phyloP scores from a whole-genome alignment of 192 early-diverging fungal genomes.

The Coemansia sp. region DNA sequence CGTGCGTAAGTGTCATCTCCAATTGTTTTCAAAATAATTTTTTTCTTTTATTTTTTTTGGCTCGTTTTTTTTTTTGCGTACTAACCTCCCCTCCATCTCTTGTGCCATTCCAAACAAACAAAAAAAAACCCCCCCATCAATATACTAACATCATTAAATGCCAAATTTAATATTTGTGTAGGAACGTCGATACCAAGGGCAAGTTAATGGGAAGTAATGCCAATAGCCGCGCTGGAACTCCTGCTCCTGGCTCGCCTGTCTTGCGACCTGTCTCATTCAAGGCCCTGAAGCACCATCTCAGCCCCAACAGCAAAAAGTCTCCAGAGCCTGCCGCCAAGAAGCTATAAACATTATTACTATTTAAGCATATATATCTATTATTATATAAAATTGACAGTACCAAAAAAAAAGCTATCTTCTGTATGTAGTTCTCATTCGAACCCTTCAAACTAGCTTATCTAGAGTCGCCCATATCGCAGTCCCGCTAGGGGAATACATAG shows the following conservation, averaged over 20 bases:
- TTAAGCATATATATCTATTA: neutral
- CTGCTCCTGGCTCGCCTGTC: constrained; percentile 24
- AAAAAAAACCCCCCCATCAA: neutral
- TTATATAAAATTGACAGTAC: neutral
- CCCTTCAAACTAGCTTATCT: too few relatives aligned
- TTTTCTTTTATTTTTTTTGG: constrained; percentile 2
- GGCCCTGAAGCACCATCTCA: constrained; percentile 29
- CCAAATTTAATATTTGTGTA: constrained; percentile 9
- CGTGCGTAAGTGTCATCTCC: constrained; percentile 49
- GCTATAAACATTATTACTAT: neutral
- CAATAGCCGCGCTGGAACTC: constrained; percentile 26
- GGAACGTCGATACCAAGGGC: constrained; percentile 17
- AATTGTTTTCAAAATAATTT: neutral
- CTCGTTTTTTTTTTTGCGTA: neutral
- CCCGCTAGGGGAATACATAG: neutral
- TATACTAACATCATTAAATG: neutral
- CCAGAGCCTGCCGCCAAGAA: constrained; percentile 22
- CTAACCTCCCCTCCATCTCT: neutral
- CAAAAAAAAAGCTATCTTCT: neutral
- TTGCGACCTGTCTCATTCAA: constrained; percentile 17
- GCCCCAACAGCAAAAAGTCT: constrained; percentile 10
- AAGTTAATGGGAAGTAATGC: constrained; percentile 22
- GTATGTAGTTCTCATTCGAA: too few relatives aligned
- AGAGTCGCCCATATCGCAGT: too few relatives aligned
- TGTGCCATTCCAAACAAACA: neutral